Conservation (phyloP, 2,329 filamentous ascomycete species). For the Ilyonectria sp. region DNA sequence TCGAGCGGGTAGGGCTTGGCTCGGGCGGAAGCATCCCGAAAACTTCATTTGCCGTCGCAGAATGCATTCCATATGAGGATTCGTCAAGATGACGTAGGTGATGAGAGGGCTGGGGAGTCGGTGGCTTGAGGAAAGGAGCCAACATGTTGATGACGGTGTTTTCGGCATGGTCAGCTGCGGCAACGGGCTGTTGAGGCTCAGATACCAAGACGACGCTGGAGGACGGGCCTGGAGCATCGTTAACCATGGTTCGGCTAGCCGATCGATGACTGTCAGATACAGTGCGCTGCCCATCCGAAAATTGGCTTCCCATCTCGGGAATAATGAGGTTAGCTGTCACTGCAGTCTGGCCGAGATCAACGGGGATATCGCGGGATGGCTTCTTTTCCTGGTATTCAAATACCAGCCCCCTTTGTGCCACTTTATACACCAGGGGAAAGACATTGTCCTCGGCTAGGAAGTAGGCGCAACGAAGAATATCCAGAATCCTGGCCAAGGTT, state of each 20-base stretch:
- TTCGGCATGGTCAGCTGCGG: conserved; percentile 52
- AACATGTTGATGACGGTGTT: conserved; percentile 63
- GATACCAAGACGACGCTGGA: conserved; percentile 25
- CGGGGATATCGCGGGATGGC: neutral
- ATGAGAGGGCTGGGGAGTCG: conserved; percentile 58
- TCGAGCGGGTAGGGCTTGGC: conserved; percentile 48
- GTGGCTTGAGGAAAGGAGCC: conserved; percentile 64
- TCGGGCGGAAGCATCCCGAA: conserved; percentile 60
- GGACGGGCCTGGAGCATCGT: conserved; percentile 21
- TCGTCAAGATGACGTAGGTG: conserved; percentile 54
- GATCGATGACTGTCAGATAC: conserved; percentile 20
- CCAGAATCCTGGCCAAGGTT: conserved; percentile 63
- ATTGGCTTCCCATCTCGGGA: conserved; percentile 26
- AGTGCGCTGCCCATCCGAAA: conserved; percentile 29
- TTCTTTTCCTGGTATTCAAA: conserved; percentile 52
- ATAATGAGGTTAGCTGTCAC: neutral
- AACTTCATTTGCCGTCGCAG: conserved; percentile 64
- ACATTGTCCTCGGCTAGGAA: conserved; percentile 60
- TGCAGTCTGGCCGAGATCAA: conserved; percentile 9
- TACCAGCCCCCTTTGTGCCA: conserved; percentile 49
- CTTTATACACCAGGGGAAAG: conserved; percentile 56
- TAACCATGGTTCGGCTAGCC: conserved; percentile 21
- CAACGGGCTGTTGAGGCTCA: conserved; percentile 25
- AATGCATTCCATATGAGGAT: conserved; percentile 70
- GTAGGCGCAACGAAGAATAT: conserved; percentile 64